Evolutionary conservation across 257 asterid genomes (phyloP).

Genomic region (Handroanthus guayacan): DNA sequence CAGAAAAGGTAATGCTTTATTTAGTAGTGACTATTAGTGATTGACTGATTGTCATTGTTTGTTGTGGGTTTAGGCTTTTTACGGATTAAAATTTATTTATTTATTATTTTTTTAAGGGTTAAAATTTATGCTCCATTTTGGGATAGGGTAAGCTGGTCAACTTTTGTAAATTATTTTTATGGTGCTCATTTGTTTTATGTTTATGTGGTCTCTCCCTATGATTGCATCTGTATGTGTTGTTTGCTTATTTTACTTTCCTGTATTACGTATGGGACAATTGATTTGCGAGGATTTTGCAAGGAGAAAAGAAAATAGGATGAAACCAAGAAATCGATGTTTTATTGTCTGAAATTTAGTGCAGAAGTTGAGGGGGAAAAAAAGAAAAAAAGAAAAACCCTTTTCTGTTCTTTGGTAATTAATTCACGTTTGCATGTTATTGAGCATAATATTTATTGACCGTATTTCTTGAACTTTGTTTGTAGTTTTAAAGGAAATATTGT

Average conservation of each 20-base stretch:
- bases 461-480: not conserved
- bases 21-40: too few species aligned
- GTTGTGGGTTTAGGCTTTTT: too few species aligned
- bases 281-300: not conserved
- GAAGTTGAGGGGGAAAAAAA: not conserved
- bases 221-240: not conserved
- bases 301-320: conserved; percentile 5
- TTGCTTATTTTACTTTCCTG: not conserved
- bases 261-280: not conserved
- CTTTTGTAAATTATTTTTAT: too few species aligned
- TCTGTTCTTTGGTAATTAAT: not conserved
- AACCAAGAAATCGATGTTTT: not conserved
- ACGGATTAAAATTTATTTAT: too few species aligned
- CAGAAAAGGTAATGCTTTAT: too few species aligned
- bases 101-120: too few species aligned
- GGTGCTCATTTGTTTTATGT: too few species aligned
- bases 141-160: too few species aligned
- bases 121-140: too few species aligned
- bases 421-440: not conserved
- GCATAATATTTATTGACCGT: not conserved
- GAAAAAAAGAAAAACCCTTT: too few species aligned
- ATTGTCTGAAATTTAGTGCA: not conserved
- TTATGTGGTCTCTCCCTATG: not conserved
- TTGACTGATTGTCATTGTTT: too few species aligned
- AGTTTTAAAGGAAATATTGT: not conserved